These are phyloP conservation scores for Colletotrichum sp. DNA, from an alignment of 2,329 filamentous ascomycete species.

Conservation along the genomic window DNA sequence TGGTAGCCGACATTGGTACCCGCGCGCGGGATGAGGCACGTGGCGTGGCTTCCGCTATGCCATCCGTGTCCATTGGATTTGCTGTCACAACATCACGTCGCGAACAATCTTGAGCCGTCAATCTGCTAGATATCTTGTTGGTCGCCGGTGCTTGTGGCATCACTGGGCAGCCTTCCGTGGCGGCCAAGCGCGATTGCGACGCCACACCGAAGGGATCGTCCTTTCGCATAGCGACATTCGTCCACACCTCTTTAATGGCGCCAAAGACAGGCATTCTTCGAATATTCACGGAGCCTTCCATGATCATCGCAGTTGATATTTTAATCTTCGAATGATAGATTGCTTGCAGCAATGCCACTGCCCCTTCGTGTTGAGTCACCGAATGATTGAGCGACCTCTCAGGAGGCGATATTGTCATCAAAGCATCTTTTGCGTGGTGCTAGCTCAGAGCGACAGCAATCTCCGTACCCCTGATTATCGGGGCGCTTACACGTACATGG, in stretches of 20 bases:
- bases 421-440: neutral
- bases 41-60: neutral
- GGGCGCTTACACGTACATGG: neutral
- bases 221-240: neutral
- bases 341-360: neutral
- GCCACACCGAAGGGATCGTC: neutral
- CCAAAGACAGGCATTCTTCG: neutral
- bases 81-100: neutral
- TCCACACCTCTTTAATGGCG: neutral
- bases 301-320: neutral
- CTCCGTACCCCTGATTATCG: neutral
- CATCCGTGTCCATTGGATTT: neutral
- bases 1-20: neutral
- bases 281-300: neutral
- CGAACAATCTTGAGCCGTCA: neutral
- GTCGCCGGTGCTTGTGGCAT: neutral
- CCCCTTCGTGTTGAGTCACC: neutral
- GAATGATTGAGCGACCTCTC: neutral
- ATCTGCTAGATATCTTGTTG: neutral
- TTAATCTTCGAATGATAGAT: neutral
- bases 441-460: neutral
- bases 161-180: neutral
- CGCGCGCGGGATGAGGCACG: slow-evolving; percentile 1
- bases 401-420: neutral
- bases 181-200: neutral